Evolutionary conservation across 768 basidiomycete genomes (phyloP).

Genomic region (Sporobolomyces roseus): DNA sequence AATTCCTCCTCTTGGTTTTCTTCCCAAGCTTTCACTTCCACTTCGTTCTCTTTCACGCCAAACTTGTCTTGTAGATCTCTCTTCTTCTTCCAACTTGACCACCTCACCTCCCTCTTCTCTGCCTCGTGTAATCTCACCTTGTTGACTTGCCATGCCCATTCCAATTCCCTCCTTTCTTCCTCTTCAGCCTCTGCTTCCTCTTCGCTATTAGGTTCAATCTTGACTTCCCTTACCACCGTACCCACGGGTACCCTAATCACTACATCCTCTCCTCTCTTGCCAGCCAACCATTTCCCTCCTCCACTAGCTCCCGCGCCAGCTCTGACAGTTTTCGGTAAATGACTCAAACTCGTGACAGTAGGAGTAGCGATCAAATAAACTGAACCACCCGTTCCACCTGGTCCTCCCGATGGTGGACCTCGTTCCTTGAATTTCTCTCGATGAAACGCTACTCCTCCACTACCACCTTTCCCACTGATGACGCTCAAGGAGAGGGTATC

Average conservation of each 20-base stretch:
- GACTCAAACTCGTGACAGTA: constrained; percentile 70
- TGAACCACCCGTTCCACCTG: constrained; percentile 82
- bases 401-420: constrained; percentile 81
- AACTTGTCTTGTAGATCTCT: constrained; percentile 20
- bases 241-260: constrained; percentile 81
- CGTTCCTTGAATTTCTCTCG: constrained; percentile 69
- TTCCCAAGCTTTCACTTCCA: constrained; percentile 21
- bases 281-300: constrained; percentile 81
- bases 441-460: constrained; percentile 89
- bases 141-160: constrained; percentile 50
- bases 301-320: constrained; percentile 69
- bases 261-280: constrained; percentile 66
- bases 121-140: constrained; percentile 55
- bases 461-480: constrained; percentile 71
- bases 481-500: constrained; percentile 31
- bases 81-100: constrained; percentile 51
- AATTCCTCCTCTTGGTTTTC: constrained; percentile 32
- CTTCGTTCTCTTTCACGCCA: not conserved
- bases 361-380: constrained; percentile 78
- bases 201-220: constrained; percentile 56
- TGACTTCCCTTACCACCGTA: constrained; percentile 76
- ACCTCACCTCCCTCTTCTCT: constrained; percentile 60
- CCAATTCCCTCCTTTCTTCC: constrained; percentile 32
- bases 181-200: constrained; percentile 66
- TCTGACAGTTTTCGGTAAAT: constrained; percentile 64